Percentiles rank a stretch among this genome's conserved stretches.
Conservation (phyloP, 1,284 basidiomycete species). For the Cutaneotrichosporon arboriforme region DNA sequence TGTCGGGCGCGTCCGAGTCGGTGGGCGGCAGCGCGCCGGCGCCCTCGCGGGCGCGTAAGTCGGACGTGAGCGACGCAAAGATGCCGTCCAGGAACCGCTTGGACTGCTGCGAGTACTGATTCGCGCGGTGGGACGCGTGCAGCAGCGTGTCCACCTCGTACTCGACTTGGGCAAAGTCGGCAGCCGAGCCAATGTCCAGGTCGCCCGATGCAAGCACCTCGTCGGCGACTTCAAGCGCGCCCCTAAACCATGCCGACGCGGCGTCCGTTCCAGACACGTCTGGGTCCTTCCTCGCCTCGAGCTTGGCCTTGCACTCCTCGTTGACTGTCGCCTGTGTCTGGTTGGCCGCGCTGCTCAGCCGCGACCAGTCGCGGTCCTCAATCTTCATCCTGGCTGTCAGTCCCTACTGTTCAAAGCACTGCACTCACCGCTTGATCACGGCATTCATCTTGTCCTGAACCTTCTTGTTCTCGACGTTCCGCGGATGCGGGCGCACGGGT, state of each 20-base stretch:
- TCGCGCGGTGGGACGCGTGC: conserved; percentile 39
- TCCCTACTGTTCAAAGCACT: neutral
- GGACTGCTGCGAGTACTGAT: conserved; percentile 42
- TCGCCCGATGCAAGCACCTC: conserved; percentile 29
- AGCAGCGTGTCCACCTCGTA: conserved; percentile 46
- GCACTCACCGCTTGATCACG: conserved; percentile 25
- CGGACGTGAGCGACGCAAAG: conserved; percentile 41
- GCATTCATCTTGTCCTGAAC: conserved; percentile 30
- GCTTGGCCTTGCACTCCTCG: conserved; percentile 2
- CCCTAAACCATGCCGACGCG: conserved; percentile 29
- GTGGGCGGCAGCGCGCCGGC: conserved; percentile 15
- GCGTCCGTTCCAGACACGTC: conserved; percentile 23
- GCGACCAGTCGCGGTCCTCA: conserved; percentile 42
- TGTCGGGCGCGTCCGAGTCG: conserved; percentile 28
- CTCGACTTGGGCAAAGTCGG: conserved; percentile 44
- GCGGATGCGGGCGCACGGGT: conserved; percentile 38
- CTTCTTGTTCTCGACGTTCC: conserved; percentile 41
- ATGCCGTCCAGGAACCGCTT: conserved; percentile 46
- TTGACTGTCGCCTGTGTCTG: conserved; percentile 2
- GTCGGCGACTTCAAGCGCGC: conserved; percentile 32
- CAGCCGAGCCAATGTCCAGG: conserved; percentile 21
- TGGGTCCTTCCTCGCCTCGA: conserved; percentile 5
- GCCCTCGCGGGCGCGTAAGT: conserved; percentile 37
- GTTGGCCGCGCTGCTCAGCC: conserved; percentile 33
- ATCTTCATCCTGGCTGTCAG: conserved; percentile 26